Evolutionary conservation across 1,139 yeast genomes (phyloP), one percentile per base, ranked within the genome.

Genomic region (Hemisphaericaspora xylanilytica): DNA sequence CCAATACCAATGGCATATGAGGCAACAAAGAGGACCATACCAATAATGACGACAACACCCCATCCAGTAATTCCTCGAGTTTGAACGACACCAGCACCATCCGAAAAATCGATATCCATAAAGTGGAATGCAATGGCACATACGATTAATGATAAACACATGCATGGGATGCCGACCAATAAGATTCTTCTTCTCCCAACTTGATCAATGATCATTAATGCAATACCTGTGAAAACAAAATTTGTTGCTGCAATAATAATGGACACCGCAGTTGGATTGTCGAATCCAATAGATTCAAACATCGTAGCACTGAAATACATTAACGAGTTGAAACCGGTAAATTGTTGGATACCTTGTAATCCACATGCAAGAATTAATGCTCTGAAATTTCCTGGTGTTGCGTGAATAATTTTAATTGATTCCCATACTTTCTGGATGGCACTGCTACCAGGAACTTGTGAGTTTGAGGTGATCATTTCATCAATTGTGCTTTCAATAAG

Each of bases 1-100:
- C 98, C 98, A 50, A 89, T 86, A 51, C 97, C 97, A 49, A 87
- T 70, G 32, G 97, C 96, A 59, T 89, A 90, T 44, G 85, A 81
- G 5, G 95, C 96, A 37, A 89, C 96, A 56, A 76, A 92, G 39
- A 80, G 61, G 51, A 90, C 87, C 88, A 89, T 88, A 46, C 88
- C 83, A 25, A 89, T 72, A 46, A 92, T 83, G 42, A 90, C 80
- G 10, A 88, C 81, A 46, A 85, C 78, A 11, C 96, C 95, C 96
- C 97, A 89, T 2, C 87, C 81, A 28, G 80, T 67, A 33, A 84
- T 78, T 5, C 82, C 80, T 12, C 67, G 58, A 29, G 67, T 47
- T 10, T 56, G 50, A 10, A 70, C 65, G 7, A 75, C 73, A 14
- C 74, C 71, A 29, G 66, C 60, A 37, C 70, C 66, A 20, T 75